Conservation (phyloP, 2,329 filamentous ascomycete genomes). For the Aspergillus chevalieri region DNA sequence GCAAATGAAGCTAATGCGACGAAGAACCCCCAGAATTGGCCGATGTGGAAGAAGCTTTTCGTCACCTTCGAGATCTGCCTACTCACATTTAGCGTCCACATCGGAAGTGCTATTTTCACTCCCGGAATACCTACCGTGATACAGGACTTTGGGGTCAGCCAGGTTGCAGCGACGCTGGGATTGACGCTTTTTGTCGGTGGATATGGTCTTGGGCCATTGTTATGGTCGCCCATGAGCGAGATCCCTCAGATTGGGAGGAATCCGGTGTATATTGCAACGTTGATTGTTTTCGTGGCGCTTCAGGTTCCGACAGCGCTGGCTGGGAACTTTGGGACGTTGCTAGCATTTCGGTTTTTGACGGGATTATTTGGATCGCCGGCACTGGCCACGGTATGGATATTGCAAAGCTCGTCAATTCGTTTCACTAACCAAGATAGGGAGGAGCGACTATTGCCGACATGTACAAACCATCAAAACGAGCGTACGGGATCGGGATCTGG, state of each 20-base stretch:
- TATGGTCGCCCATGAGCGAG: constrained; percentile 41
- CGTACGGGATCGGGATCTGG: constrained; percentile 38
- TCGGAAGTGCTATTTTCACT: constrained; percentile 46
- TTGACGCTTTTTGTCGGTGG: constrained; percentile 46
- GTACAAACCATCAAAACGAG: constrained; percentile 32
- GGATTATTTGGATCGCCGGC: constrained; percentile 45
- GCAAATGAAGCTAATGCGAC: neutral
- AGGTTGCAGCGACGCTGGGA: constrained; percentile 42
- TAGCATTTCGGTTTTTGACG: constrained; percentile 47
- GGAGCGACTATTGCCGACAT: constrained; percentile 39
- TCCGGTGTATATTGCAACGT: constrained; percentile 43
- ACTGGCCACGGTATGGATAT: constrained; percentile 27
- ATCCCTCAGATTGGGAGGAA: constrained; percentile 46
- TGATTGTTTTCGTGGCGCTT: constrained; percentile 45
- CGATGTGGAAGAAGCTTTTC: constrained; percentile 35
- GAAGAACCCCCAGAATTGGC: constrained; percentile 45
- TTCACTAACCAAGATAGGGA: constrained; percentile 12
- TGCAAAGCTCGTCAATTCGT: neutral
- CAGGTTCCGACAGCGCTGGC: constrained; percentile 42
- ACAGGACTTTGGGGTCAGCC: constrained; percentile 37
- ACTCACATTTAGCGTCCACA: constrained; percentile 47
- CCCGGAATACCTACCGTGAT: constrained; percentile 38
- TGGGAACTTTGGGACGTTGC: constrained; percentile 45
- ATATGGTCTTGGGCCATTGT: constrained; percentile 44
- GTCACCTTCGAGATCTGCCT: constrained; percentile 44